These are phyloP conservation scores for Emergomyces pasteurianus DNA, from an alignment of 2,329 filamentous ascomycete species.

Conservation along the genomic window DNA sequence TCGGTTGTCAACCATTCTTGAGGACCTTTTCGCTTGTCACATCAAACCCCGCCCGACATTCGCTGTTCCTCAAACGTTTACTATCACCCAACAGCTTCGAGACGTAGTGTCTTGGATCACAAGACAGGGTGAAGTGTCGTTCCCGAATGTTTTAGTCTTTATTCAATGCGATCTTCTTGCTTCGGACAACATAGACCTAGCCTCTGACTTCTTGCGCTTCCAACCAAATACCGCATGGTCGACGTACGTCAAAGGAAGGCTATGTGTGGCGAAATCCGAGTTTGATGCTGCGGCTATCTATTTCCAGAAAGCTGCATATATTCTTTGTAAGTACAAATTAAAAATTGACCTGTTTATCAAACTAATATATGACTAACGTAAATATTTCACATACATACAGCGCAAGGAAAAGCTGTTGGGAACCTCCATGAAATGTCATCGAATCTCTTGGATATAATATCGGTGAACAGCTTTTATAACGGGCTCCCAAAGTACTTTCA, in stretches of 20 bases:
- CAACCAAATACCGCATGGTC: conserved; percentile 47
- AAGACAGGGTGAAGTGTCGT: conserved; percentile 43
- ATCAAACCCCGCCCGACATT: conserved; percentile 32
- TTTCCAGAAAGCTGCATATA: conserved; percentile 74
- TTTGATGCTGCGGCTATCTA: conserved; percentile 58
- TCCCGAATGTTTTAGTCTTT: conserved; percentile 52
- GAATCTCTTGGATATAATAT: conserved; percentile 62
- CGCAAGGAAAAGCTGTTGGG: conserved; percentile 33
- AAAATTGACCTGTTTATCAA: background rate
- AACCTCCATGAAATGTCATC: conserved; percentile 37
- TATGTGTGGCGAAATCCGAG: conserved; percentile 62
- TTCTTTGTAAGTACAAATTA: conserved; percentile 53
- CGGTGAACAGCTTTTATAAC: conserved; percentile 55
- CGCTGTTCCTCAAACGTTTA: conserved; percentile 30
- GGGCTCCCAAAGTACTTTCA: conserved; percentile 76
- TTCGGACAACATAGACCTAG: conserved; percentile 55
- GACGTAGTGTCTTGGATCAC: conserved; percentile 35
- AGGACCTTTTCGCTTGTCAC: conserved; percentile 33
- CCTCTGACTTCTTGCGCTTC: conserved; percentile 56
- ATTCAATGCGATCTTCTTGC: conserved; percentile 56
- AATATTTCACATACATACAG: conserved; percentile 12
- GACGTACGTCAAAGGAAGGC: conserved; percentile 70
- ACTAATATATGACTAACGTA: conserved; percentile 7
- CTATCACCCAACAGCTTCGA: conserved; percentile 30
- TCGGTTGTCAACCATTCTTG: conserved; percentile 26